These are phyloP conservation scores for Ambrosiella beaveri DNA, from an alignment of 2,329 filamentous ascomycete species.

Conservation along the genomic window DNA sequence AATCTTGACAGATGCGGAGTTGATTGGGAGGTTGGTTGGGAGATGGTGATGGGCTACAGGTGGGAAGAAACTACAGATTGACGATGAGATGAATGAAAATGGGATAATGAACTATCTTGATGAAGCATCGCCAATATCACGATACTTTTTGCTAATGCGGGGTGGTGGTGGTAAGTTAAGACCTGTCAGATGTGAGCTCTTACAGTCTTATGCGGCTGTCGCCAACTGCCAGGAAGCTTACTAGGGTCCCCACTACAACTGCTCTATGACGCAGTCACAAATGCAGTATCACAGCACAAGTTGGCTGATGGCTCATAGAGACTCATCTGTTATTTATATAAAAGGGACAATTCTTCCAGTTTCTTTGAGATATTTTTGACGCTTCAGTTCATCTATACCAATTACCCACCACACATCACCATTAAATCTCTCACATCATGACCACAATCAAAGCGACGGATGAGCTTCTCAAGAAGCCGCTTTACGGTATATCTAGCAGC, in stretches of 20 bases:
- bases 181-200: slow-evolving; percentile 1
- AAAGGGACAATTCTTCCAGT: too few species aligned
- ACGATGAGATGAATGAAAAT: too few species aligned
- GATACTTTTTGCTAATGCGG: neutral
- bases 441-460: slow-evolving; percentile 6
- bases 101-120: neutral
- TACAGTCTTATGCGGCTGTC: neutral
- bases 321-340: too few species aligned
- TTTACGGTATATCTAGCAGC: slow-evolving; percentile 3
- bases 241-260: neutral
- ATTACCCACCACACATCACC: neutral
- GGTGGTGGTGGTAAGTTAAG: neutral
- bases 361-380: neutral
- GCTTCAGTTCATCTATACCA: neutral
- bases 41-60: neutral
- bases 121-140: neutral
- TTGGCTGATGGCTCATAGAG: too few species aligned
- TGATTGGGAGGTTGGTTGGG: too few species aligned
- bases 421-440: neutral
- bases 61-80: neutral
- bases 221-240: slow-evolving; percentile 1
- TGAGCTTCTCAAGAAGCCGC: slow-evolving; percentile 8
- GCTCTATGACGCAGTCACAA: neutral
- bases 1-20: neutral
- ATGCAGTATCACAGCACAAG: too few species aligned